Percentiles rank a stretch among this genome's conserved stretches.
Conservation (phyloP, 805 yeast genomes). For the Yamadazyma sp. region DNA sequence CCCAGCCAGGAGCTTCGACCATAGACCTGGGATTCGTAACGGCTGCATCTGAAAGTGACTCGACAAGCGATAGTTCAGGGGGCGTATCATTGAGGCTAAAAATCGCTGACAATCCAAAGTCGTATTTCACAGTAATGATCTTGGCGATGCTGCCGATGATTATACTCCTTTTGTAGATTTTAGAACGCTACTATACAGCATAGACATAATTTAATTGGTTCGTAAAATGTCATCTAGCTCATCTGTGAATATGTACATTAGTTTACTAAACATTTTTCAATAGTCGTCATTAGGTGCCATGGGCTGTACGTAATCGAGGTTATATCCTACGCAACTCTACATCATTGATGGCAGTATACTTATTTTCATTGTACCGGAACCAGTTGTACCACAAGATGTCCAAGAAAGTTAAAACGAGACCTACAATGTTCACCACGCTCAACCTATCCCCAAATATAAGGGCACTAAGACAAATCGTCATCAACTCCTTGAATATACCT, state of each 20-base stretch:
- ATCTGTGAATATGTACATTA: no score
- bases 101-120: background rate
- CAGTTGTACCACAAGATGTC: slow-evolving; percentile 86
- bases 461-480: slow-evolving; percentile 73
- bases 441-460: slow-evolving; percentile 74
- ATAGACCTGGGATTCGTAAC: slow-evolving; percentile 3
- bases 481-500: slow-evolving; percentile 88
- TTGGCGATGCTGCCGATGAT: slow-evolving; percentile 1
- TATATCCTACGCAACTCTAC: slow-evolving; percentile 8
- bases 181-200: no score
- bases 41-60: slow-evolving; percentile 2
- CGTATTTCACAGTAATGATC: background rate
- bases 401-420: slow-evolving; percentile 68
- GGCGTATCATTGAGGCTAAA: background rate
- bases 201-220: no score
- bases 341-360: slow-evolving; percentile 5
- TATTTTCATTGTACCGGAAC: slow-evolving; percentile 43
- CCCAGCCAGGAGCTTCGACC: background rate
- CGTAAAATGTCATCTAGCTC: no score
- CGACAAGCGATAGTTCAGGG: background rate
- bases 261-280: no score
- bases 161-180: background rate
- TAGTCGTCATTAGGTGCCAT: no score
- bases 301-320: no score
- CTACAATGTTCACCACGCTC: slow-evolving; percentile 65